Percentiles rank a stretch among this genome's conserved stretches.
Conservation (phyloP, 1,139 yeast species). For the Arxiozyma slooffiae region DNA sequence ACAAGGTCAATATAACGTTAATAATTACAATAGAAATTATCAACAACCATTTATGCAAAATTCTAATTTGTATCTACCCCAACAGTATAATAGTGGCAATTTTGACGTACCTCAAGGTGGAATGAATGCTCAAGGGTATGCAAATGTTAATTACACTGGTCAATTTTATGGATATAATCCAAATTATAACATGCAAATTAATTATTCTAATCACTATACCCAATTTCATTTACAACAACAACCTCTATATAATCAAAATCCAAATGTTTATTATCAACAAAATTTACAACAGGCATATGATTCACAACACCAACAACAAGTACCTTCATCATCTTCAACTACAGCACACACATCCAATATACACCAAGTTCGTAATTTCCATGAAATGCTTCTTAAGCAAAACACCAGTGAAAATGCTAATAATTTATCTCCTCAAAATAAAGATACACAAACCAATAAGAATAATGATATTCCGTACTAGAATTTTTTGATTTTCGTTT, state of each 20-base stretch:
- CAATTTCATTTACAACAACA: slow-evolving; percentile 9
- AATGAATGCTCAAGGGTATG: neutral
- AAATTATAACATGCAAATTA: neutral
- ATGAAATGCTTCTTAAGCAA: slow-evolving; percentile 30
- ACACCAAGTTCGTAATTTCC: slow-evolving; percentile 29
- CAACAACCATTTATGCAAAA: slow-evolving; percentile 1
- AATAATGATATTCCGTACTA: slow-evolving; percentile 4
- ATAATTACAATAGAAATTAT: neutral
- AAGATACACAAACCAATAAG: slow-evolving; percentile 4
- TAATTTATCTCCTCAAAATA: slow-evolving; percentile 10
- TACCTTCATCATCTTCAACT: neutral
- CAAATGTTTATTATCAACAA: slow-evolving; percentile 5
- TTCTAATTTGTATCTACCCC: neutral
- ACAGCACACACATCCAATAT: slow-evolving; percentile 8
- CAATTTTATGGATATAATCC: neutral
- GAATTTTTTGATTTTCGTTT: neutral
- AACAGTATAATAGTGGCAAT: neutral
- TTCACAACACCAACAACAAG: slow-evolving; percentile 5
- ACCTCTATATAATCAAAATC: slow-evolving; percentile 5
- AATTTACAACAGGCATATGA: slow-evolving; percentile 5
- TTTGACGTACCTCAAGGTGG: neutral
- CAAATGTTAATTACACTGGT: neutral
- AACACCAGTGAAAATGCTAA: slow-evolving; percentile 10
- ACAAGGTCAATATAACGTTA: slow-evolving; percentile 11
- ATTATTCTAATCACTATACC: neutral